Evolutionary conservation across 768 basidiomycete species (phyloP), one percentile per base, ranked within the genome.

Genomic region (Lactarius hatsudake): DNA sequence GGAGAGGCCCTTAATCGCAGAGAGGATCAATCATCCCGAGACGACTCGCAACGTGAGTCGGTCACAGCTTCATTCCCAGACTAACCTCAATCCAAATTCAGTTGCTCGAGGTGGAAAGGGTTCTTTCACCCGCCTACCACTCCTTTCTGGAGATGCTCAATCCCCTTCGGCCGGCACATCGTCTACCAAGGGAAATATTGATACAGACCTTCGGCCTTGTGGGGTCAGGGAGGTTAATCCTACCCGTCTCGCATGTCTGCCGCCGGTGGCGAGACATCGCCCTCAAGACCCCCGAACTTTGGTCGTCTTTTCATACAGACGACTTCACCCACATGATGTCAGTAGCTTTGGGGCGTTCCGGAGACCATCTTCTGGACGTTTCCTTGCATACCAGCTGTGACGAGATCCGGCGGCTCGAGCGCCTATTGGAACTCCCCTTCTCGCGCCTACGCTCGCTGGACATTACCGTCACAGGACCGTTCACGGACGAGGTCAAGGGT

Each of bases 401-500:
- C 48, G 66, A 67, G 62, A 51, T 42, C 48, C 15, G n/a, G 32
- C 45, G 56, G 34, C 57, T 67, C 1, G 61, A 67, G 30, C 66
- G 38, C 23, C 40, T 63, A n/a, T 48, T 59, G 15, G 61, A 63
- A 38, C 28, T 67, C 17, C 66, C 62, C 26, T 63, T 63, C 30
- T 59, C 56, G 23, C 62, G 62, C 20, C 38, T 59, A 17, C 57
- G 62, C 20, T 53, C 62, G 51, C 51, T 67, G 9, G 66, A 67
- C 61, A 8, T 63, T 2, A 34, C 32, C 30, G 32, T 63, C 18
- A 42, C 57, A 9, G 62, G 66, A 13, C 62, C 66, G 0, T 63
- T 67, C 53, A 67, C 57, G 20, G 66, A 67, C 51, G 66, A 67
- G 66, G 66, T 67, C 61, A 67, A 67, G 66, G 65, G 57, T 59